Conservation (phyloP, 345 rosid genomes). For the Angophora floribunda region DNA sequence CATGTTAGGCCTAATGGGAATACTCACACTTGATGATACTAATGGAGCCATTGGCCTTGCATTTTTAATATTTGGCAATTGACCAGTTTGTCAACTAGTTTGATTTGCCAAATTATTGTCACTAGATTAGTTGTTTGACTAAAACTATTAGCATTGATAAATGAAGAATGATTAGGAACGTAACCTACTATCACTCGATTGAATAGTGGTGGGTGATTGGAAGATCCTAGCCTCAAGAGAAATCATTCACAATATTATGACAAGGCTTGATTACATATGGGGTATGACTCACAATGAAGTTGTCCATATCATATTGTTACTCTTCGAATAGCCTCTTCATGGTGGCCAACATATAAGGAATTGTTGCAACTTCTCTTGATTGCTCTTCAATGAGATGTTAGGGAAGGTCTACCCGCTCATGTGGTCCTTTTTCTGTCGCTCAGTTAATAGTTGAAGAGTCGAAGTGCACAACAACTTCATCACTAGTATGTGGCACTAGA, state of each 20-base stretch:
- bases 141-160: not conserved
- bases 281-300: not conserved
- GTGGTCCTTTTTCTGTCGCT: not conserved
- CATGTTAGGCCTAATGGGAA: not conserved
- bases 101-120: not conserved
- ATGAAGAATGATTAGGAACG: not conserved
- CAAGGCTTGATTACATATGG: not conserved
- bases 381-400: not conserved
- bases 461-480: not conserved
- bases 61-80: not conserved
- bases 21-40: not conserved
- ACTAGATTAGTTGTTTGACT: not conserved
- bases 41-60: not conserved
- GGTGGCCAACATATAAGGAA: not conserved
- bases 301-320: not conserved
- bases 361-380: not conserved
- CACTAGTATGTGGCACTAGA: not conserved
- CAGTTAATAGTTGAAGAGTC: not conserved
- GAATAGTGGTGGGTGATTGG: not conserved
- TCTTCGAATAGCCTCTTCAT: not conserved
- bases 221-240: not conserved
- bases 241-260: not conserved
- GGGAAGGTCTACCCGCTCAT: not conserved
- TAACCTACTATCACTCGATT: not conserved
- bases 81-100: fast-evolving